These are phyloP conservation scores for Verbascum thapsus DNA, from an alignment of 257 asterid species.

Conservation along the genomic window DNA sequence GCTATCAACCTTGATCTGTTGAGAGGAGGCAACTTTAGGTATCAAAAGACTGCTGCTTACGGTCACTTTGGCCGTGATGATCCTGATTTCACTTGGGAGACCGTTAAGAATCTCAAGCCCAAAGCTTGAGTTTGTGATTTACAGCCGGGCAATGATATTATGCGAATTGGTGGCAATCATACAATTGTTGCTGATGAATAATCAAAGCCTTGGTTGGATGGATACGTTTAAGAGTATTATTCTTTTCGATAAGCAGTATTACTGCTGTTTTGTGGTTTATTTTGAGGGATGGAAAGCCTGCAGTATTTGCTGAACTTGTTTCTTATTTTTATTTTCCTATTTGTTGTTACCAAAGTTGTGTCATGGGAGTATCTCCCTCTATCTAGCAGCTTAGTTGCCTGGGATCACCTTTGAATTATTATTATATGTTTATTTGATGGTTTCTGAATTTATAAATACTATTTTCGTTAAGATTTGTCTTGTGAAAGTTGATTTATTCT, in stretches of 20 bases:
- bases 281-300: conserved; percentile 29
- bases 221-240: conserved; percentile 24
- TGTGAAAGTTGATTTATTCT: background rate
- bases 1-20: conserved; percentile 79
- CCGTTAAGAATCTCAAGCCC: conserved; percentile 82
- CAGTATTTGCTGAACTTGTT: conserved; percentile 30
- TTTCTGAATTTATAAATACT: conserved; percentile 19
- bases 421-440: conserved; percentile 4
- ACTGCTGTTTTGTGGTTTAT: conserved; percentile 24
- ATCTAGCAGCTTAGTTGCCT: background rate
- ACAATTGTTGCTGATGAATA: conserved; percentile 32
- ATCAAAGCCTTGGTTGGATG: conserved; percentile 32
- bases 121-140: conserved; percentile 56
- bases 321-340: conserved; percentile 14
- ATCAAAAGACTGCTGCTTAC: conserved; percentile 90
- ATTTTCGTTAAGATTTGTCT: background rate
- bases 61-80: conserved; percentile 94
- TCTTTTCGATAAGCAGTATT: conserved; percentile 27
- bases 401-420: conserved; percentile 15
- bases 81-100: conserved; percentile 86
- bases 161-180: conserved; percentile 21
- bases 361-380: too few relatives aligned
- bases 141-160: conserved; percentile 1
- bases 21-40: conserved; percentile 85
- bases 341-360: conserved; percentile 11